Base-by-base conservation (phyloP, 441 rosid species). In the Erodium trifolium region DNA sequence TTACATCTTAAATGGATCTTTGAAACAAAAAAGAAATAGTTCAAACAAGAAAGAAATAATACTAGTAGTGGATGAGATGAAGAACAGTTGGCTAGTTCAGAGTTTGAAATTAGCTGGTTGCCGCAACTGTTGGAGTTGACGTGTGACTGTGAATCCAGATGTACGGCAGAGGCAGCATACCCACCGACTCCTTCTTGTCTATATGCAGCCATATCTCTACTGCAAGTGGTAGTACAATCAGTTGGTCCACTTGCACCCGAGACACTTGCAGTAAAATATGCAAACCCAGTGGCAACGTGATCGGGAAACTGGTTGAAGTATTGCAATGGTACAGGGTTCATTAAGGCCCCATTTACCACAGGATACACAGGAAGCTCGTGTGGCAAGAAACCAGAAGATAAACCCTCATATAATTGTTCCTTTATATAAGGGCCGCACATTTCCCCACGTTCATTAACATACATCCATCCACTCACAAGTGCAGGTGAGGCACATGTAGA, bases 371-470 rank as follows among this genome's bases (percentile, higher is more conserved):
- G 96, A 79, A 95, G 95, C 71, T 92, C 96, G 51, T 84, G 87
- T 0, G 98, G 99, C 79, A 95, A 82, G 76, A 92, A 95, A 29
- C 96, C 93, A 71, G 91, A 82, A 6, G 85, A 85, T 69, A 95
- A 75, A 17, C 99, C 98, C 70, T 92, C 96, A 29, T 69, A 84
- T 29, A 95, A 76, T 78, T 95, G 99, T 31, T 92, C 88, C 66
- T 88, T 91, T 69, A 92, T 80, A 67, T 94, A 94, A 73, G 99
- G 97, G 65, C 99, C 99, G 75, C 97, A 92, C 93, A 94, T 85
- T 75, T 86, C 88, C 27, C 95, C 91, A 70, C 82, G 83, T 74
- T 92, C 94, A 78, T 94, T 92, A 31, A 81, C 68, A 60, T 92
- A 94, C 95, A 83, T 90, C 99, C 99, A 94, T 31, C 97, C 97